Percentiles rank a stretch among this genome's conserved stretches.
Evolutionary conservation across 495 filamentous ascomycete genomes (phyloP).

Genomic region (Paragyromitra xinjiangensis): DNA sequence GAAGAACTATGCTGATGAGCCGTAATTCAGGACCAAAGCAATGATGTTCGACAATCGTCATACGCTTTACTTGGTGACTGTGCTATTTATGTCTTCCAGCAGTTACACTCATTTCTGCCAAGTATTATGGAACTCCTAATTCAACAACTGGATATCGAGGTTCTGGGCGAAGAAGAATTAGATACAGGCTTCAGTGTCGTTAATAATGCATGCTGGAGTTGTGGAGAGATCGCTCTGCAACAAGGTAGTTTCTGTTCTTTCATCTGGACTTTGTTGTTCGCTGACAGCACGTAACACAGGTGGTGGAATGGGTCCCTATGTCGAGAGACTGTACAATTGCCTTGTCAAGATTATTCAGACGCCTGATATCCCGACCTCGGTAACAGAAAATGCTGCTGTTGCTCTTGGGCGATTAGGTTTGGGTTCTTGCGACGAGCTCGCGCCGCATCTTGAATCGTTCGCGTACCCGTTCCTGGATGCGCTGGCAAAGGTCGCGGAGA

Average conservation of each 20-base stretch:
- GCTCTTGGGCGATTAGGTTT: constrained; percentile 89
- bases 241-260: constrained; percentile 62
- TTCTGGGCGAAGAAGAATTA: constrained; percentile 75
- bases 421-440: constrained; percentile 77
- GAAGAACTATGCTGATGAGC: constrained; percentile 31
- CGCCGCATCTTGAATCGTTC: constrained; percentile 81
- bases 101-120: constrained; percentile 77
- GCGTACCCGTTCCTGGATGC: constrained; percentile 81
- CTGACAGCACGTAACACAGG: constrained; percentile 44
- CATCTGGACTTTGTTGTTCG: neutral
- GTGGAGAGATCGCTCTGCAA: constrained; percentile 89
- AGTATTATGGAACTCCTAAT: constrained; percentile 80
- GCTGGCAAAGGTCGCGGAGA: constrained; percentile 84
- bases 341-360: constrained; percentile 81
- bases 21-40: constrained; percentile 72
- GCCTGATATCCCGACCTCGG: constrained; percentile 83
- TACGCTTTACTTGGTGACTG: constrained; percentile 97
- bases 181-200: constrained; percentile 85
- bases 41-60: constrained; percentile 94
- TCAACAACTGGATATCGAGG: constrained; percentile 83
- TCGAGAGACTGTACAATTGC: constrained; percentile 76
- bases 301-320: constrained; percentile 74
- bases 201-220: constrained; percentile 99
- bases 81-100: constrained; percentile 90
- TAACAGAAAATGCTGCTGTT: constrained; percentile 94